Base-by-base conservation (phyloP, 2,329 filamentous ascomycete genomes). In the Amauroascus verrucosus region DNA sequence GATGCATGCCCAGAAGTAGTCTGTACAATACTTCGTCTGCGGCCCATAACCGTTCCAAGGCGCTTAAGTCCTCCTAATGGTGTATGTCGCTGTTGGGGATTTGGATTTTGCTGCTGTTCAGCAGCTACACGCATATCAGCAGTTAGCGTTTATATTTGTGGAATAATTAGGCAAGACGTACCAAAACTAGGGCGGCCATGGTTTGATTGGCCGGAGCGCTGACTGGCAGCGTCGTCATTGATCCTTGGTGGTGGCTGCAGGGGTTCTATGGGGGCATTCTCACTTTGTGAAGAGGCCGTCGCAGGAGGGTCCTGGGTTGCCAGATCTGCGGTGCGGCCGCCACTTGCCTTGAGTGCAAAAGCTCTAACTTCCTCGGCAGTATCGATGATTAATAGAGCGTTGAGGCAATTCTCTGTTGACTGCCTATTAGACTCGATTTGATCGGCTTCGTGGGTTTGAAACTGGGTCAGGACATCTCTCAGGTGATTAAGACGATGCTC, bases 401-500 rank as follows among this genome's bases (percentile, higher is more conserved):
- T 88, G 54, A 98, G 73, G 24, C 88, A 88, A 56, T 84, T 82
- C 66, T 93, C 89, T 24, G 88, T 83, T 11, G 84, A 82, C 55
- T 81, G 75, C 57, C 88, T 82, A 56, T 79, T 83, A 54, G 85
- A 80, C 67, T 95, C 86, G 14, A 91, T 82, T 61, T 87, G 82
- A 65, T 98, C 93, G 26, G 88, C 81, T 67, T 97, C 91, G 65
- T 95, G 85, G 0, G 93, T 98, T 69, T 95, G 84, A 62, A 91
- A 86, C 64, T 96, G 90, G 0, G 93, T 97, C 56, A 98, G 78
- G 38, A 87, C 80, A 69, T 97, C 91, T 57, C 91, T 85, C 55
- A 98, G 76, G 64, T 94, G 85, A 68, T 96, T 95, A 60, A 94
- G 75, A 53, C 93, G 82, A 61, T 81, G 84, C 72, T 98, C 93